These are phyloP conservation scores for Alternaria hordeiaustralica DNA, from an alignment of 2,329 filamentous ascomycete genomes.

Conservation along the genomic window DNA sequence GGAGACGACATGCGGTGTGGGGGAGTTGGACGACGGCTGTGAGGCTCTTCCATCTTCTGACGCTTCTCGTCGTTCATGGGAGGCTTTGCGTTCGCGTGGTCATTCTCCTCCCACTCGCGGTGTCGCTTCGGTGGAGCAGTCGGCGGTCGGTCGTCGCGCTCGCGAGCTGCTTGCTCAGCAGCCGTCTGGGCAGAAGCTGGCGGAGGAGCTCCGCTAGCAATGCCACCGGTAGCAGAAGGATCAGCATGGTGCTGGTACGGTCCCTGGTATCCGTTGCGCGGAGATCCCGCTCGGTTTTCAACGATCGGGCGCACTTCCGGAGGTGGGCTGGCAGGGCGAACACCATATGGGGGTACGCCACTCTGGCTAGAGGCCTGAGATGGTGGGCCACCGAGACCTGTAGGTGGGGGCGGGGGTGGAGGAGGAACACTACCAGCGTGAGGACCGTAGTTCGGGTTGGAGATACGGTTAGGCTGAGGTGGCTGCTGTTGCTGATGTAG, in stretches of 20 bases:
- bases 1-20: constrained; percentile 56
- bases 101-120: constrained; percentile 91
- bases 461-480: constrained; percentile 54
- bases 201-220: constrained; percentile 71
- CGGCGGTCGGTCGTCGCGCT: constrained; percentile 74
- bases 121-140: constrained; percentile 79
- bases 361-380: constrained; percentile 55
- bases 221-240: constrained; percentile 61
- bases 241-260: constrained; percentile 80
- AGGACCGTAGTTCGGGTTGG: constrained; percentile 56
- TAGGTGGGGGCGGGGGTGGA: constrained; percentile 67
- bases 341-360: constrained; percentile 69
- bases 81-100: constrained; percentile 75
- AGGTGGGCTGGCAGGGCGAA: constrained; percentile 75
- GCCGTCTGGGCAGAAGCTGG: constrained; percentile 71
- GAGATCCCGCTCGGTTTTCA: constrained; percentile 89
- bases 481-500: constrained; percentile 35
- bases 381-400: constrained; percentile 56
- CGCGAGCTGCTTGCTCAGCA: constrained; percentile 71
- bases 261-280: constrained; percentile 83
- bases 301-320: constrained; percentile 82
- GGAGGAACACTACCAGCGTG: constrained; percentile 56
- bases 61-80: constrained; percentile 82
- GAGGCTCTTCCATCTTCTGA: constrained; percentile 83
- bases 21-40: constrained; percentile 69